These are phyloP conservation scores for Trichoderma brevicompactum DNA, from an alignment of 2,329 filamentous ascomycete genomes.

Conservation along the genomic window DNA sequence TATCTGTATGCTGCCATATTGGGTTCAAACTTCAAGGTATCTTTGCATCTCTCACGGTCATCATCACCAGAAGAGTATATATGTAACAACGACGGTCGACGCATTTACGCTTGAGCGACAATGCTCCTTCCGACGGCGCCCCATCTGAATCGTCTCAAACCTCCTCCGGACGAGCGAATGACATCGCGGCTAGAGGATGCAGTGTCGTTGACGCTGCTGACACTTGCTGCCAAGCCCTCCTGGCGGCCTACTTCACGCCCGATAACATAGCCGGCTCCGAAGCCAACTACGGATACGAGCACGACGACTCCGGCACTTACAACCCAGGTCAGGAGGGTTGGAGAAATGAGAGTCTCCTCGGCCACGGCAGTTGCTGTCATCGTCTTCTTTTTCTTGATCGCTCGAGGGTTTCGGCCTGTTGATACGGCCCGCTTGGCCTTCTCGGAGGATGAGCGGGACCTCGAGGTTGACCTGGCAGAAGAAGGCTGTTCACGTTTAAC, in stretches of 20 bases:
- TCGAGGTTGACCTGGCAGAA: conserved; percentile 39
- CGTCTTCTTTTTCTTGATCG: conserved; percentile 63
- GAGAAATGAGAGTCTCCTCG: conserved; percentile 55
- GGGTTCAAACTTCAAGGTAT: conserved; percentile 18
- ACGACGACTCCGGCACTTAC: conserved; percentile 70
- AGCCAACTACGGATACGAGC: conserved; percentile 69
- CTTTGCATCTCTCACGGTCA: conserved; percentile 1
- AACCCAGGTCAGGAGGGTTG: conserved; percentile 67
- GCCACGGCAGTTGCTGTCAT: conserved; percentile 40
- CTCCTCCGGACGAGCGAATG: conserved; percentile 55
- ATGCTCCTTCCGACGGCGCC: conserved; percentile 57
- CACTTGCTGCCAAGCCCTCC: conserved; percentile 54
- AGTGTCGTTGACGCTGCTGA: conserved; percentile 50
- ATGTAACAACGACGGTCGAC: background rate
- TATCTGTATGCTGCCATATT: conserved; percentile 26
- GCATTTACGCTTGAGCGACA: conserved; percentile 44
- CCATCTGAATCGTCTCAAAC: conserved; percentile 60
- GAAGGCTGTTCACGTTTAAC: conserved; percentile 38
- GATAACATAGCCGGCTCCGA: conserved; percentile 70
- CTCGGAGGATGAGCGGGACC: conserved; percentile 40
- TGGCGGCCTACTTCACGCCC: conserved; percentile 68
- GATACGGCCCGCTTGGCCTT: conserved; percentile 57
- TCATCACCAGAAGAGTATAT: conserved; percentile 2
- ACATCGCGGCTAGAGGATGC: conserved; percentile 59
- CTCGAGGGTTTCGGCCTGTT: conserved; percentile 48